phyloP scores from a whole-genome alignment of 2,329 filamentous ascomycete species.

The Knufia petricola region DNA sequence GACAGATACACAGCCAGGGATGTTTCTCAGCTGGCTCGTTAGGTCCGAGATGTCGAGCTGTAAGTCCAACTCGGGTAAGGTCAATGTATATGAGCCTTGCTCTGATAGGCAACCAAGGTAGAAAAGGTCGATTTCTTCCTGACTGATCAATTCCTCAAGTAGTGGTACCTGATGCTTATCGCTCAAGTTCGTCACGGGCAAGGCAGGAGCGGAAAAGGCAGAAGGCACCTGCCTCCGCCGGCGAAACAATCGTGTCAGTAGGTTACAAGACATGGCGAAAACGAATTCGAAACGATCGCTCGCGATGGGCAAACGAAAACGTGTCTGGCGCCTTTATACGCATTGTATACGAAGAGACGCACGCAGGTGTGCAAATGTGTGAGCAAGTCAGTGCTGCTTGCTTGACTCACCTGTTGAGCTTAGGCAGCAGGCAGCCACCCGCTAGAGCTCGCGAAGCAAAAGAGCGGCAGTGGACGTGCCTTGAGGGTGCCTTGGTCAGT shows the following conservation, averaged over 20 bases:
- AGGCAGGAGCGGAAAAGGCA: slow-evolving; percentile 2
- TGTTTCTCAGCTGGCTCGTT: not conserved
- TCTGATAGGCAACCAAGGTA: slow-evolving; percentile 6
- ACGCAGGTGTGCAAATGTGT: not conserved
- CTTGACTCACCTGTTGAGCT: slow-evolving; percentile 5
- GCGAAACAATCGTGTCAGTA: slow-evolving; percentile 6
- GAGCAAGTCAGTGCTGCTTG: not conserved
- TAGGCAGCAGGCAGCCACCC: not conserved
- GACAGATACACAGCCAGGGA: not conserved
- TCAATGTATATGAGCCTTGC: slow-evolving; percentile 2
- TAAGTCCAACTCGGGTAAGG: not conserved
- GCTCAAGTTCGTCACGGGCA: not conserved
- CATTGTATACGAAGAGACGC: not conserved
- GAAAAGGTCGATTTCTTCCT: slow-evolving; percentile 1
- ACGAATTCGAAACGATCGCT: not conserved
- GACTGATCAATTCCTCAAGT: not conserved
- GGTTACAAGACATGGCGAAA: not conserved
- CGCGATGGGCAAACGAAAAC: not conserved
- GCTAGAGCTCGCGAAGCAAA: not conserved
- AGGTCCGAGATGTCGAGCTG: not conserved
- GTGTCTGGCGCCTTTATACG: slow-evolving; percentile 1
- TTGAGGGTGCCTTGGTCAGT: not conserved
- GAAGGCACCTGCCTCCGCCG: slow-evolving; percentile 3
- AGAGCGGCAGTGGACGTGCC: not conserved
- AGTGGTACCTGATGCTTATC: not conserved